Evolutionary conservation across 139 green algal genomes (phyloP), one percentile per base, ranked within the genome.

Genomic region (Diplosphaera chodatii): DNA sequence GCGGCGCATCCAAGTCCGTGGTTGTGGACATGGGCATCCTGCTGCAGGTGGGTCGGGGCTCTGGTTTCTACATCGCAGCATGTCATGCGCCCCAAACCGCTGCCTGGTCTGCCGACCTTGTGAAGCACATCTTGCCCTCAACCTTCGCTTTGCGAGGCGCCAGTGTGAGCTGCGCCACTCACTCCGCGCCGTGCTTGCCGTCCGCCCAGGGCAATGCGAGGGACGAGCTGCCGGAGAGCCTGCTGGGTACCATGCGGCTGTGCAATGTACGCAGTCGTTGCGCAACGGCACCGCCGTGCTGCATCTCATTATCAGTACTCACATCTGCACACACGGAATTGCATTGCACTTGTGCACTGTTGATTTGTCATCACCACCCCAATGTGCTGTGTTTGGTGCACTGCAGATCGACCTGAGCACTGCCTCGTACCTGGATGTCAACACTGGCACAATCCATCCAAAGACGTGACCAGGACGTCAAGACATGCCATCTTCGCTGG

Each of bases 1-100:
- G 40, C n/a, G 69, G 69, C 27, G 69, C 71, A 6, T 79, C 77
- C 40, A 83, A 70, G 55, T 74, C 41, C 64, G 62, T 85, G 6
- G 41, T 78, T 25, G 69, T 84, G 28, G 75, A 83, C 70, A 77
- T 87, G 63, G 82, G 73, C 25, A 75, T 87, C 40, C 41, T 83
- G 1, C 64, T 82, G 40, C 72, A 87, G 70, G 81, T 59, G 48
- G 13, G 10, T 5, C 48, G 3, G 8, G 6, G 37, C 10, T 6
- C 37, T 48, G 37, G 10, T 48, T 10, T 48, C 37, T 48, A 48
- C 10, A 48, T 48, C 8, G 8, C 6, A 48, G 37, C 37, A 48
- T 20, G 37, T 10, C 37, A 48, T 20, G 37, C 37, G 8, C 37
- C 37, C 10, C 8, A 6, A 6, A 20, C 37, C 10, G 37, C 37